Evolutionary conservation across 169 alveolate species (phyloP), one percentile per base, ranked within the genome.

Genomic region (Plasmodium gonderi): DNA sequence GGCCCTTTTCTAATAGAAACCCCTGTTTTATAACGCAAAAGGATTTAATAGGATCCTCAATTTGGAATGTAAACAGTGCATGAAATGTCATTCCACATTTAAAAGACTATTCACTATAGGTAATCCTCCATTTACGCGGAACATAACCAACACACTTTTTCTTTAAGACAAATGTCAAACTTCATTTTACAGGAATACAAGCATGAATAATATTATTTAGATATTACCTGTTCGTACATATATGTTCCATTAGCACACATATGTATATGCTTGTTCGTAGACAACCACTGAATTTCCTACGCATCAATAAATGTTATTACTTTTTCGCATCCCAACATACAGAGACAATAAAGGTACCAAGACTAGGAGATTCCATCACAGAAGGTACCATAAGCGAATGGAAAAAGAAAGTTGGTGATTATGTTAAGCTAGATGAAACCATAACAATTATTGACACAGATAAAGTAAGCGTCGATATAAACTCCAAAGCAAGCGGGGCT

Each of bases 381-480:
- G 98, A 97, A 79, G 98, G 98, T 14, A 92, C 98, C 2, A 81
- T 97, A 79, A 83, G 94, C 42, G 92, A 79, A 68, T 97, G 98
- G 98, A 95, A 96, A 90, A 92, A 91, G 90, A 74, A 90, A 74
- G 94, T 96, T 51, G 99, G 99, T 65, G 99, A 98, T 72, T 96
- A 89, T 91, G 98, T 98, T 26, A 91, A 87, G 75, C 94, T 95
- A 72, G 99, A 98, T 90, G 99, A 97, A 80, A 95, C 97, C 31
- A 94, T 98, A 29, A 98, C 99, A 68, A 97, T 98, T 51, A 97
- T 98, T 33, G 99, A 98, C 90, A 98, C 99, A 11, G 99, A 98
- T 95, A 98, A 98, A 95, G 99, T 98, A 23, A 96, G 98, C 20
- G 98, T 98, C 14, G 99, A 98, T 74, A 97, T 98, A 42, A 96